These are phyloP conservation scores for Tetrahymena borealis DNA, from an alignment of 73 alveolate species.

Conservation along the genomic window DNA sequence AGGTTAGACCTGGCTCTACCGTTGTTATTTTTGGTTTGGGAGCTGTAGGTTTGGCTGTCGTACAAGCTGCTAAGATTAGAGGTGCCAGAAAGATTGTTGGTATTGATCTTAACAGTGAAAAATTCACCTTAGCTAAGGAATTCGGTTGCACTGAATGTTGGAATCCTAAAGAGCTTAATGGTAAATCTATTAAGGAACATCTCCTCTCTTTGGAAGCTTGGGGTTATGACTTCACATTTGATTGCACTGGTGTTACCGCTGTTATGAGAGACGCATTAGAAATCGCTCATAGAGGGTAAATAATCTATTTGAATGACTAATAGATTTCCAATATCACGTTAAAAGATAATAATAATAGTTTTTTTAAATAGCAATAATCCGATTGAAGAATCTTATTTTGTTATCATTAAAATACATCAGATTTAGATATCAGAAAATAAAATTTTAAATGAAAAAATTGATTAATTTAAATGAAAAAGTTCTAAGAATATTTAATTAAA, in stretches of 20 bases:
- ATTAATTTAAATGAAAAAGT: no score
- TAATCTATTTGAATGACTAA: background rate
- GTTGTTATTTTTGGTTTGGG: slow-evolving; percentile 89
- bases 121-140: slow-evolving; percentile 71
- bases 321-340: no score
- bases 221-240: slow-evolving; percentile 87
- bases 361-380: no score
- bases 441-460: no score
- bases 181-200: slow-evolving; percentile 64
- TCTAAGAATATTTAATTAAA: no score
- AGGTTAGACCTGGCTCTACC: slow-evolving; percentile 70
- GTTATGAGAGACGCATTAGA: slow-evolving; percentile 82
- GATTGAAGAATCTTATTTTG: no score
- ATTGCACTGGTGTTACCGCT: slow-evolving; percentile 71
- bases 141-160: slow-evolving; percentile 83
- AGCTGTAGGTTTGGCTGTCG: slow-evolving; percentile 90
- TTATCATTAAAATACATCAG: no score
- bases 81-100: slow-evolving; percentile 78
- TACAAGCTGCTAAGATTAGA: slow-evolving; percentile 68
- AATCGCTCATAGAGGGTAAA: slow-evolving; percentile 71
- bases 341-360: no score
- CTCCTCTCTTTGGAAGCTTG: slow-evolving; percentile 66
- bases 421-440: no score
- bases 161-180: slow-evolving; percentile 58
- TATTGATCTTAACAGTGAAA: slow-evolving; percentile 73